Base-by-base conservation (phyloP, 176 grass and related monocot species). In the Zoysia pacifica region DNA sequence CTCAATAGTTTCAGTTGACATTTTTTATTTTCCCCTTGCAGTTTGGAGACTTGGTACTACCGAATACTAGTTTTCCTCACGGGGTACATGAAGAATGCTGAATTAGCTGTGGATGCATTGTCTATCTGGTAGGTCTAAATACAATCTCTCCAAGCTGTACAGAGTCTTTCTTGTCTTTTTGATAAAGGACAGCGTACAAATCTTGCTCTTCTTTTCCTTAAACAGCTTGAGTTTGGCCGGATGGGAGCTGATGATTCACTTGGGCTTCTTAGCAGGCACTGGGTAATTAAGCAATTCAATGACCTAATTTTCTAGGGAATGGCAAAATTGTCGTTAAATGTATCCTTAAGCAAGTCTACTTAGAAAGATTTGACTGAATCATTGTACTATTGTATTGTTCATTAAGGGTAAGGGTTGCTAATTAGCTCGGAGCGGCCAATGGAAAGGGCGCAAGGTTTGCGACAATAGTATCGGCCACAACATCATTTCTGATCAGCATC, bases 171-270 rank as follows among this genome's bases (percentile, higher is more conserved):
- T 7, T n/a, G 15, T 5, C 15, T 56, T 56, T 56, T n/a, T 62
- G 6, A 8, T 15, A 14, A 58, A 44, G 5, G 19, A 35, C n/a
- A 11, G 40, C 13, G 63, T 36, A 61, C 0, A 14, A 8, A 76
- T 35, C 3, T 48, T 9, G 16, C 6, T 62, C 9, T 48, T 14
- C 53, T n/a, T 45, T 11, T 70, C 4, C 81, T 48, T 70, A 15
- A 76, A 46, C 72, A 45, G 79, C 67, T 65, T 66, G 61, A 94
- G 88, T 63, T 86, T 94, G 39, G 72, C 47, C 42, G 67, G 14
- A 64, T 90, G 82, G 93, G 82, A 97, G 65, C 50, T 97, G 90
- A 97, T 93, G 88, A 87, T 97, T 61, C 89, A 86, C 53, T 10
- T 93, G 14, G 93, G 76, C 6, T 97, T 97, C 64, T 87, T 97